Evolutionary conservation across 257 asterid species (phyloP), one percentile per base, ranked within the genome.

Genomic region (Catharanthus roseus): DNA sequence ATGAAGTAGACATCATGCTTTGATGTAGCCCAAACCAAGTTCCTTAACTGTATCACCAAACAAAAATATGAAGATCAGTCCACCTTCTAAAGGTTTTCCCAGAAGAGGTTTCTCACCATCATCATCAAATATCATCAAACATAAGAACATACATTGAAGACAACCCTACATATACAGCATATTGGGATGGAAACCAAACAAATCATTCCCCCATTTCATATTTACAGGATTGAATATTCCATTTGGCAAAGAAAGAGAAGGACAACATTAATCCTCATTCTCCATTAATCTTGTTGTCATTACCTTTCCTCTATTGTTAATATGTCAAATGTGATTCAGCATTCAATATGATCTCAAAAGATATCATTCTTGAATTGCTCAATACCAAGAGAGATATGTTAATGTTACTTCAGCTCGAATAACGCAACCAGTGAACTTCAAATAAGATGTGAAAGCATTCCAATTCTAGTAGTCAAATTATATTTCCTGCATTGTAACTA

Each of bases 21-120:
- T 67, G 98, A 80, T 45, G 96, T 77, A 67, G 96, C 93, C 97
- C 98, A 93, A 10, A 93, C 95, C 89, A 90, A 83, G 82, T 92
- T 92, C 83, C 97, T 85, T 86, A 92, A 79, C 98, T 90, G 90
- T 58, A 71, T 73, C 76, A 75, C 74, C 26, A 70, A 36, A 63
- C 15, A 57, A 28, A 2, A 23, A 69, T 38, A 10, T 39, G 49
- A 23, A 49, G 24, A 23, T 51, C 54, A 72, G 39, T 1, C 60
- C 42, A 69, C 58, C 56, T 54, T 24, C n/a, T 18, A 53, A 53
- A 31, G 38, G 10, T 13, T 15, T 28, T 57, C 7, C 12, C 34
- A 21, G 29, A 53, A 23, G 18, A 68, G 16, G 33, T 68, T 12
- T 42, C 21, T 45, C 4, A 42, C 11, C 31, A 44, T n/a, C 58